Base-by-base conservation (phyloP, 2,329 filamentous ascomycete genomes). In the Ilyonectria sp. region DNA sequence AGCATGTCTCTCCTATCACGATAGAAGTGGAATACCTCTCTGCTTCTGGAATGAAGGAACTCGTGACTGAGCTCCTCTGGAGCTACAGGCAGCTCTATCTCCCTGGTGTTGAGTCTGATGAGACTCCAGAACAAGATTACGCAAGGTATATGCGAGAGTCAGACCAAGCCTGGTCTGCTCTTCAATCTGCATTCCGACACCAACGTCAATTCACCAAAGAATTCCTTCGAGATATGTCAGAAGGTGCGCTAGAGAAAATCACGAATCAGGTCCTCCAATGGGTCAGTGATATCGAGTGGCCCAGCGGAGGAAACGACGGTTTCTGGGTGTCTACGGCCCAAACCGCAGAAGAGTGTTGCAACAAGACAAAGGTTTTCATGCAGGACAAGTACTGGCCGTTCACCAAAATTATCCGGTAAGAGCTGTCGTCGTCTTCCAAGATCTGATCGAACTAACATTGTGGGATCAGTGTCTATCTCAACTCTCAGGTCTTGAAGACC, bases 151-250 rank as follows among this genome's bases (percentile, higher is more conserved):
- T 73, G 60, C 60, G 70, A 23, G 73, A 79, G 60, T 80, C 79
- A 1, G 74, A 73, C n/a, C 68, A 88, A 80, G 74, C 86, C 78
- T 65, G 85, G 83, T 74, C 75, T 74, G 71, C 82, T 70, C 59
- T 82, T 29, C 57, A 78, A 60, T 72, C 82, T 54, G 75, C 82
- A 55, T 77, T 81, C 68, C 65, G 71, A 9, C 77, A 81, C 59
- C 68, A 78, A 23, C 37, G 50, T 8, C 57, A 66, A 3, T 79
- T 80, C 54, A 77, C 55, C 13, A 65, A 73, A 37, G 47, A 60
- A 0, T 68, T 74, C 29, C 63, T 74, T 5, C 55, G 63, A 21
- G 76, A 79, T 37, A 76, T 73, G 71, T 75, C 78, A 0, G 71
- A 78, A 3, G 76, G 73, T 0, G 74, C 76, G 10, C 35, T 72